Evolutionary conservation across 2,329 filamentous ascomycete species (phyloP), one percentile per base, ranked within the genome.

Genomic region (Blumeria graminis): DNA sequence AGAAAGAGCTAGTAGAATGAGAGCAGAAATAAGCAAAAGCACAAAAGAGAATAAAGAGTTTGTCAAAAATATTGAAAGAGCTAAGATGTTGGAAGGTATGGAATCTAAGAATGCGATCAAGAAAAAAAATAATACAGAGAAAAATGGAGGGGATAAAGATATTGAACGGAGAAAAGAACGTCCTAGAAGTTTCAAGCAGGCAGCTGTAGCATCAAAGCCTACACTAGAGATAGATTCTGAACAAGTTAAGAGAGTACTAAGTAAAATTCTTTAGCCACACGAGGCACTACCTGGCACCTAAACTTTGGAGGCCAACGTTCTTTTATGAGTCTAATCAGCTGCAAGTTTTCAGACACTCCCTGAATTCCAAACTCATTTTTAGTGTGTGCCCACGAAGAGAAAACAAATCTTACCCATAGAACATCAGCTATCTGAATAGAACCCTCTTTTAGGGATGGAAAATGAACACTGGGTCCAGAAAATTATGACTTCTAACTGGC

Each of bases 41-140:
- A 81, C 80, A 58, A 80, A 76, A 68, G 86, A 92, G 73, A 89
- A 90, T 68, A 86, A 84, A 74, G 77, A 80, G 61, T 92, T 90
- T 67, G 76, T 89, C 58, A 74, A 78, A 62, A 88, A 90, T 65
- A 75, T 92, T 57, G 85, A 92, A 72, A 78, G 74, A 65, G 82
- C 80, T 55, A 90, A 89, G 77, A 83, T 87, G 75, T 67, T 86
- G 61, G 80, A 86, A 55, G 80, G 80, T 9, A 88, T 89, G 68
- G 78, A 81, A 65, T 72, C 71, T 57, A 81, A 80, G 66, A 74
- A 68, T 62, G 73, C 72, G 55, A 72, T 68, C 46, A 74, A 71
- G 68, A 69, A 65, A 61, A 67, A 61, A 60, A 68, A 63, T 48
- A 68, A 68, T 59, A 64, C 66, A 58, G 68, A 62, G 18, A 61